Evolutionary conservation across 1,284 basidiomycete genomes (phyloP).

Genomic region (Tylopilus orsonianus): DNA sequence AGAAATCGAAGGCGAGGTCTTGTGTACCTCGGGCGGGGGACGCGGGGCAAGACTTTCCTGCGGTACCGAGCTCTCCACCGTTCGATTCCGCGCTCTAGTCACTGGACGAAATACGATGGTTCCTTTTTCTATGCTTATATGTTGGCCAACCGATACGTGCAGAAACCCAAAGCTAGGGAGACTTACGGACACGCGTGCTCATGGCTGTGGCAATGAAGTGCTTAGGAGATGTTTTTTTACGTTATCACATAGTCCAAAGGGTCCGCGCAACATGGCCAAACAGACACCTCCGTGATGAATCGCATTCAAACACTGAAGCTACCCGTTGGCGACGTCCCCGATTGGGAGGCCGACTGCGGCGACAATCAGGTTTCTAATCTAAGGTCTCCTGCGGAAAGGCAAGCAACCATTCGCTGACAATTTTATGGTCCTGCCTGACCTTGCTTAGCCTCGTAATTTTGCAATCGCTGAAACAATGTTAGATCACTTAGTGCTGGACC

Average conservation of each 20-base stretch:
- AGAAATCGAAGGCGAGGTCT: not conserved
- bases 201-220: slow-evolving; percentile 37
- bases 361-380: slow-evolving; percentile 39
- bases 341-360: slow-evolving; percentile 53
- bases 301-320: slow-evolving; percentile 40
- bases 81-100: slow-evolving; percentile 46
- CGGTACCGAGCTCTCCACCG: slow-evolving; percentile 36
- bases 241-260: slow-evolving; percentile 4
- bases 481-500: slow-evolving; percentile 21
- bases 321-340: slow-evolving; percentile 53
- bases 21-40: slow-evolving; percentile 9
- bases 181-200: slow-evolving; percentile 78
- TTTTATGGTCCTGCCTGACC: slow-evolving; percentile 14
- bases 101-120: slow-evolving; percentile 66
- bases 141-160: slow-evolving; percentile 4
- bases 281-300: slow-evolving; percentile 30
- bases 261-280: slow-evolving; percentile 30
- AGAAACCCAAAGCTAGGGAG: slow-evolving; percentile 1
- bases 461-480: slow-evolving; percentile 70
- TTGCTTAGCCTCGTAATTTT: slow-evolving; percentile 50
- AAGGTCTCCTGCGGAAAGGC: slow-evolving; percentile 59
- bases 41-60: slow-evolving; percentile 29
- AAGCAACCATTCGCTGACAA: slow-evolving; percentile 6
- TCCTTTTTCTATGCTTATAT: slow-evolving; percentile 61
- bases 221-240: slow-evolving; percentile 5